Percentiles rank a stretch among this genome's conserved stretches.
Evolutionary conservation across 75 land plant genomes (phyloP).

Genomic region (Pinus albicaulis): DNA sequence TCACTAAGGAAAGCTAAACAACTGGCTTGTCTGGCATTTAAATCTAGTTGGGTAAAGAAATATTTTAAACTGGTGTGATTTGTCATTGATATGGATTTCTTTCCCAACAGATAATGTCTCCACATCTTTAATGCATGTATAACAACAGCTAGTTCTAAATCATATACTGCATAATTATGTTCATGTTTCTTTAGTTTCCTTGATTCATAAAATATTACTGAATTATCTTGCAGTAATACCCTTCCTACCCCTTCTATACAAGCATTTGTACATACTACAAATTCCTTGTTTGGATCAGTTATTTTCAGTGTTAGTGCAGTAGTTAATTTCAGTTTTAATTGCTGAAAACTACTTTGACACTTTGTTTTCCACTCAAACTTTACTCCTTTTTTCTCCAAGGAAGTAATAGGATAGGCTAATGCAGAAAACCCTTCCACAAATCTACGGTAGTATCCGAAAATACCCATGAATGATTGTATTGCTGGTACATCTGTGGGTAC

Average conservation of each 20-base stretch:
- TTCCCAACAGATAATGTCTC: neutral
- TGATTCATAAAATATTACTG: slow-evolving; percentile 1
- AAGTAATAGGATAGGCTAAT: slow-evolving; percentile 10
- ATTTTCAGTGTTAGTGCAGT: no score
- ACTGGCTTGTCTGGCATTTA: no score
- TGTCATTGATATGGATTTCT: neutral
- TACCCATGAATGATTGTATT: no score
- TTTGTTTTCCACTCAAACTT: neutral
- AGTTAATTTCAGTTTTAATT: no score
- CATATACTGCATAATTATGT: neutral
- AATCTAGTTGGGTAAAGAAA: no score
- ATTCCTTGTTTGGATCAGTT: neutral
- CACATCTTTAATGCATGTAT: slow-evolving; percentile 10
- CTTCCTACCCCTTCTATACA: neutral
- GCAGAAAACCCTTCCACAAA: neutral
- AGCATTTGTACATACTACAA: neutral
- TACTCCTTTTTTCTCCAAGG: neutral
- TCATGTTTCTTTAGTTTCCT: neutral
- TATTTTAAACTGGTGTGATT: no score
- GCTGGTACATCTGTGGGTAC: no score
- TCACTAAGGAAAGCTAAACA: no score
- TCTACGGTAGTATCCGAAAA: no score
- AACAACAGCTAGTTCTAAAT: neutral
- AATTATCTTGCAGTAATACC: neutral
- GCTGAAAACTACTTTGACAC: neutral